Base-by-base conservation (phyloP, 1,284 basidiomycete species). In the Wallemia hederae region DNA sequence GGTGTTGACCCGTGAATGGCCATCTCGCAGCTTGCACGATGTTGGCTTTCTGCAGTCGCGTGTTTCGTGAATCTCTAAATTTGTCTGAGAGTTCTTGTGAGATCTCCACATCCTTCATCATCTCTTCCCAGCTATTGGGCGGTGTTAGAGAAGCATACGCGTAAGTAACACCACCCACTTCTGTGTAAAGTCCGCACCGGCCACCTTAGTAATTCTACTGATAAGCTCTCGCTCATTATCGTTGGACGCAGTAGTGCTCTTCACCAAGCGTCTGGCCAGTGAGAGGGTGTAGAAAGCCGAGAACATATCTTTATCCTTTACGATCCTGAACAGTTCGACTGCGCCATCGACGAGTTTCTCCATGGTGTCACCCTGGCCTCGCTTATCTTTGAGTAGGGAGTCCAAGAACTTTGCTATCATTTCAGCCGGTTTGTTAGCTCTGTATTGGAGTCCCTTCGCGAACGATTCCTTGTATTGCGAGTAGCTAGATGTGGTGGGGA, bases 281-380 rank as follows among this genome's bases (percentile, higher is more conserved):
- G 25, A 7, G 25, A 58, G 56, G 11, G 56, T 58, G 25, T 58
- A 58, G 56, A 58, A 58, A 5, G 56, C 56, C 17, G 27, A 26
- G 25, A 58, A 58, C 56, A 58, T 58, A 28, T 58, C 56, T 24
- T 58, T 58, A 28, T 58, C 56, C 24, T 58, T 58, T 9, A 58
- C 56, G 17, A 58, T 28, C 14, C 56, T 11, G 56, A 58, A 58
- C 7, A 58, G 56, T 28, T 58, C 56, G 2, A 58, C 39, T 15
- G 39, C 39, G 3, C 39, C 39, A 49, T 49, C 39, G 19, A 49
- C 39, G 3, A 49, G 9, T n/a, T 49, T 49, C 14, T 49, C 39
- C 39, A 49, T 49, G 22, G 11, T 49, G 3, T 49, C 39, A n/a
- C 39, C 39, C n/a, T 49, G 39, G 3, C 39, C 39, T 7, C 39